Evolutionary conservation across 1,284 basidiomycete species (phyloP).

Genomic region (Ustilago curta): DNA sequence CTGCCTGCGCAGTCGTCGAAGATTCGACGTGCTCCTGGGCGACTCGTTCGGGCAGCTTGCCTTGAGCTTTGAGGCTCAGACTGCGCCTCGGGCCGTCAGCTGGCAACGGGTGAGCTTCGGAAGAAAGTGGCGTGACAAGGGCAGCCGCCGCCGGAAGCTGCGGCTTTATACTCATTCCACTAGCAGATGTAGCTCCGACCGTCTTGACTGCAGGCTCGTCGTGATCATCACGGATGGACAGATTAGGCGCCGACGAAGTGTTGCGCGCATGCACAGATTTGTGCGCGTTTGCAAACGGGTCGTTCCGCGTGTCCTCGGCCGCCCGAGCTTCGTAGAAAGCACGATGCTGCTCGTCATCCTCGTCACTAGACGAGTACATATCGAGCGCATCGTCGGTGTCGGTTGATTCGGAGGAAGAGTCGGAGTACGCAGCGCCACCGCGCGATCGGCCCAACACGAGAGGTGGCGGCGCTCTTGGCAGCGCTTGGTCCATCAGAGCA

Average conservation of each 20-base stretch:
- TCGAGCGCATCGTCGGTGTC: conserved; percentile 42
- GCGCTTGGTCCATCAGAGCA: conserved; percentile 30
- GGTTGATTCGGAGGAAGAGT: conserved; percentile 49
- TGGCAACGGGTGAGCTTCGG: background rate
- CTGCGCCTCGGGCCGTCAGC: conserved; percentile 10
- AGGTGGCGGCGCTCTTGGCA: conserved; percentile 53
- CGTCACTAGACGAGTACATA: conserved; percentile 44
- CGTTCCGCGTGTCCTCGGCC: conserved; percentile 3
- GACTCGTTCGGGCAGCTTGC: conserved; percentile 36
- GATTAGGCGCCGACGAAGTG: conserved; percentile 31
- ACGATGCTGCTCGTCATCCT: conserved; percentile 39
- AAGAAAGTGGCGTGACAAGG: background rate
- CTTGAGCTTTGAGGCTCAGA: conserved; percentile 34
- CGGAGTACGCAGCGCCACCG: conserved; percentile 54
- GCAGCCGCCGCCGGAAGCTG: background rate
- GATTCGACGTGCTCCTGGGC: too few species aligned
- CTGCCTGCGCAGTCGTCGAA: background rate
- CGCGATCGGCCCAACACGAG: conserved; percentile 50
- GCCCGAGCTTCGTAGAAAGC: conserved; percentile 28
- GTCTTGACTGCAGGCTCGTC: conserved; percentile 6
- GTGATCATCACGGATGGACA: background rate
- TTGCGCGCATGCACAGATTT: conserved; percentile 31
- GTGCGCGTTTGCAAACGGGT: conserved; percentile 23
- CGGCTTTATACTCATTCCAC: background rate
- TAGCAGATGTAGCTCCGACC: background rate